Evolutionary conservation across 129 eudicot genomes (phyloP).

Genomic region (Centaurea solstitialis): DNA sequence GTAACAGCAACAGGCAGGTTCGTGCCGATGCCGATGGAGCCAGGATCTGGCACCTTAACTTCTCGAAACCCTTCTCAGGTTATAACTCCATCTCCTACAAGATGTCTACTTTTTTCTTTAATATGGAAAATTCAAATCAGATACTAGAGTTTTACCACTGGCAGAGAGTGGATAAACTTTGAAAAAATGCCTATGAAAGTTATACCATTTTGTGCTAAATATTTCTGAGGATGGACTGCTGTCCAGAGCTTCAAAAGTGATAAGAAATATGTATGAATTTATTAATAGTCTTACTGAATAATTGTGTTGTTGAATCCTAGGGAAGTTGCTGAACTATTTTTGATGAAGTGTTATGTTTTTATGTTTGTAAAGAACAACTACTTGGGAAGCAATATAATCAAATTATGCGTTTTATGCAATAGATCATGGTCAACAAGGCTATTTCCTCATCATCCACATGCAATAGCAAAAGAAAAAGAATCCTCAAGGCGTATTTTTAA

Average conservation of each 20-base stretch:
- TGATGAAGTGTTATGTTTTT: not conserved
- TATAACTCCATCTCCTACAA: slow-evolving; percentile 11
- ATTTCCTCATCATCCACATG: not conserved
- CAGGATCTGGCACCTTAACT: slow-evolving; percentile 32
- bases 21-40: slow-evolving; percentile 32
- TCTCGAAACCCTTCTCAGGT: slow-evolving; percentile 39
- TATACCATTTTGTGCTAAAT: not conserved
- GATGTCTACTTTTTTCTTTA: not conserved
- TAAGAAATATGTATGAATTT: not conserved
- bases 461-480: not conserved
- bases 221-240: not conserved
- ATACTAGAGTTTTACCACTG: too few species aligned
- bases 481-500: not conserved
- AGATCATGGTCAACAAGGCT: not conserved
- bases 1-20: slow-evolving; percentile 27
- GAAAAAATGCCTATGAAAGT: too few species aligned
- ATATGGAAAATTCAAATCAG: not conserved
- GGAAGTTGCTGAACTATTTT: not conserved
- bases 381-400: not conserved
- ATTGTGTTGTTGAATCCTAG: not conserved
- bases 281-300: not conserved
- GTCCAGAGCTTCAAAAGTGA: not conserved
- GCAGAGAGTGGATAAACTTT: too few species aligned
- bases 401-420: not conserved
- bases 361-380: not conserved